Conservation (phyloP, 2,329 filamentous ascomycete species). For the Sphaerulina populicola region DNA sequence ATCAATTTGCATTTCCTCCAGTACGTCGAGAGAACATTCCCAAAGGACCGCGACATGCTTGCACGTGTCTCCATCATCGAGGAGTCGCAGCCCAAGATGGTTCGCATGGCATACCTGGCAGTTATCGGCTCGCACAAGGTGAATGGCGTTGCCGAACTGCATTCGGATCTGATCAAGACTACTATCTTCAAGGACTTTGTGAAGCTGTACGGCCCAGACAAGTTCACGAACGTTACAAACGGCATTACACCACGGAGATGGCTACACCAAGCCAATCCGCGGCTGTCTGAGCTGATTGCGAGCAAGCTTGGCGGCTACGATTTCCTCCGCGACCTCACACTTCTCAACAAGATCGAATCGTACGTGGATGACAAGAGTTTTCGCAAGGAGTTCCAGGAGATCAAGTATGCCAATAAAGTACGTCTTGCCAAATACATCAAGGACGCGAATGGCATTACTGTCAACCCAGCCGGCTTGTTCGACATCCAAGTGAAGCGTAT, state of each 20-base stretch:
- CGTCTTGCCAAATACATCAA: constrained; percentile 88
- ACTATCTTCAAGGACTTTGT: constrained; percentile 99
- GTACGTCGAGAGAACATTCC: constrained; percentile 79
- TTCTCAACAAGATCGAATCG: constrained; percentile 77
- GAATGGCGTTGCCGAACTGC: constrained; percentile 93
- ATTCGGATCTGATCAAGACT: constrained; percentile 95
- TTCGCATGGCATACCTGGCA: constrained; percentile 91
- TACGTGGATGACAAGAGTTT: constrained; percentile 79
- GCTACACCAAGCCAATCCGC: constrained; percentile 94
- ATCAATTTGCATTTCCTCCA: constrained; percentile 95
- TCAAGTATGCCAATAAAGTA: constrained; percentile 95
- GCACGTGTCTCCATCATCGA: constrained; percentile 91
- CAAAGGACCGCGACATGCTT: constrained; percentile 79
- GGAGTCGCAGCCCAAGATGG: constrained; percentile 93
- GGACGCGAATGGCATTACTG: constrained; percentile 64
- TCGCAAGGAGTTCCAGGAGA: constrained; percentile 88
- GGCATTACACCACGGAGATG: constrained; percentile 92
- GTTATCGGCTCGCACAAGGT: constrained; percentile 98
- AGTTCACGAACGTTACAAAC: constrained; percentile 98
- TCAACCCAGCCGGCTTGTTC: constrained; percentile 83
- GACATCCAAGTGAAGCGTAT: constrained; percentile 99
- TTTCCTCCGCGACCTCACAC: constrained; percentile 83
- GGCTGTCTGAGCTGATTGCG: constrained; percentile 82
- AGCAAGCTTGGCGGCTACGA: constrained; percentile 75
- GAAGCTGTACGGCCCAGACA: constrained; percentile 85